phyloP scores from a whole-genome alignment of 2,329 filamentous ascomycete genomes.

The Neonectria magnoliae region DNA sequence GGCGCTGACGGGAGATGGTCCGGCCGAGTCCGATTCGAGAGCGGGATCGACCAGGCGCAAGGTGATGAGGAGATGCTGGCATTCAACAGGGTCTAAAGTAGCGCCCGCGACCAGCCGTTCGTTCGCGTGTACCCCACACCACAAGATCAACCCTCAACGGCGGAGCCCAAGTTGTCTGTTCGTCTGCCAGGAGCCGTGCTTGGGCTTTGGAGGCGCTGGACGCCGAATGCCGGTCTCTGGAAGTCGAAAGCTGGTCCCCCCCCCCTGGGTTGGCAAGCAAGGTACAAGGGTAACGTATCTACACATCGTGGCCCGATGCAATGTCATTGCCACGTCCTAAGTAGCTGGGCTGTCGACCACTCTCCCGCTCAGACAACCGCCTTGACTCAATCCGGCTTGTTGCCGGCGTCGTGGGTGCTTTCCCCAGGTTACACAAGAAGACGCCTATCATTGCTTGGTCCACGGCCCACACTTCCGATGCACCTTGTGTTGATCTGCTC shows the following conservation, averaged over 20 bases:
- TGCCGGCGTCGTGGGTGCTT: not conserved
- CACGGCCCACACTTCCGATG: constrained; percentile 8
- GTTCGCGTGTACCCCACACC: constrained; percentile 8
- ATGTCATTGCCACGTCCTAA: not conserved
- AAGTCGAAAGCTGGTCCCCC: not conserved
- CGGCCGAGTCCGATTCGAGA: constrained; percentile 8
- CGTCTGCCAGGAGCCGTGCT: not conserved
- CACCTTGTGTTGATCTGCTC: constrained; percentile 10
- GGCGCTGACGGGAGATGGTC: not conserved
- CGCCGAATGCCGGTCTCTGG: not conserved
- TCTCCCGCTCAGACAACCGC: not conserved
- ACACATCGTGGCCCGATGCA: not conserved
- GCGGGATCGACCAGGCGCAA: constrained; percentile 14
- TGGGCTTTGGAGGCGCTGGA: not conserved
- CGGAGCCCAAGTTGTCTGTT: not conserved
- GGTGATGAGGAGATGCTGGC: constrained; percentile 8
- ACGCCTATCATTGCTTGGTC: not conserved
- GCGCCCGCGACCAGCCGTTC: constrained; percentile 11
- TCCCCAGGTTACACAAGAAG: constrained; percentile 17
- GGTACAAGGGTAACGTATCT: not conserved
- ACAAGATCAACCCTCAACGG: not conserved
- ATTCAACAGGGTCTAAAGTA: constrained; percentile 8
- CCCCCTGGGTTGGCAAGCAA: not conserved
- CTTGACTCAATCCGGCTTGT: constrained; percentile 4
- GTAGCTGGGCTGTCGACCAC: not conserved